Conservation (phyloP, 768 basidiomycete genomes). For the Boletus reticulatus region DNA sequence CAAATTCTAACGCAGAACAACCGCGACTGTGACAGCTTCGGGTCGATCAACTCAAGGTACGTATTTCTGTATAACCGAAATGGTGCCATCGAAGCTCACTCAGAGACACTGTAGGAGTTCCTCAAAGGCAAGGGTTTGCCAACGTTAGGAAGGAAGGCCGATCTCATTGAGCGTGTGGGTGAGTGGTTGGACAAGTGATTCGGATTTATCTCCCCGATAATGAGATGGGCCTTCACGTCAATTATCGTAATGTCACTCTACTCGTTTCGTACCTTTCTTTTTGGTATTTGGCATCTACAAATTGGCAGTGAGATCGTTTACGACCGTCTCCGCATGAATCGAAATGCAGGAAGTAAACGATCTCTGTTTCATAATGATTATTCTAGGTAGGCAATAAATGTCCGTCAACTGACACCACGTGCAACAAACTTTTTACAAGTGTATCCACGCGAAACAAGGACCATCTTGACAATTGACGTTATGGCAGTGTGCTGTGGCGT, state of each 20-base stretch:
- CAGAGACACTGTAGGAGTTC: slow-evolving; percentile 53
- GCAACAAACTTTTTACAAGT: not conserved
- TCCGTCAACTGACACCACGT: not conserved
- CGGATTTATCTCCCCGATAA: not conserved
- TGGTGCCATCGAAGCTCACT: not conserved
- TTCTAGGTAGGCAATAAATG: too few relatives aligned
- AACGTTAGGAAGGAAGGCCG: slow-evolving; percentile 69
- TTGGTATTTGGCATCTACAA: too few relatives aligned
- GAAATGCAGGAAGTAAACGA: not conserved
- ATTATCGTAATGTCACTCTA: not conserved
- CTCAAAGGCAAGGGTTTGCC: slow-evolving; percentile 62
- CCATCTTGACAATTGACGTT: not conserved
- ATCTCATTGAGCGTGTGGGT: slow-evolving; percentile 61
- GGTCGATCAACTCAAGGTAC: slow-evolving; percentile 76
- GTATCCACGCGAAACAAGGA: not conserved
- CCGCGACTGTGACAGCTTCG: slow-evolving; percentile 48
- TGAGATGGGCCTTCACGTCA: not conserved
- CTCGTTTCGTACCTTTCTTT: too few relatives aligned
- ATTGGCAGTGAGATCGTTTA: too few relatives aligned
- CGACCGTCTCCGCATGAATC: not conserved
- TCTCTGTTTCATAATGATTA: too few relatives aligned
- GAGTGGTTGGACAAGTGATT: slow-evolving; percentile 53
- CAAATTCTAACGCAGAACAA: slow-evolving; percentile 3
- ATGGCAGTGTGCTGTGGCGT: too few relatives aligned
- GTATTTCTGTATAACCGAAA: slow-evolving; percentile 6